Evolutionary conservation across 805 yeast genomes (phyloP), one percentile per base, ranked within the genome.

Genomic region (Candida schatavii): DNA sequence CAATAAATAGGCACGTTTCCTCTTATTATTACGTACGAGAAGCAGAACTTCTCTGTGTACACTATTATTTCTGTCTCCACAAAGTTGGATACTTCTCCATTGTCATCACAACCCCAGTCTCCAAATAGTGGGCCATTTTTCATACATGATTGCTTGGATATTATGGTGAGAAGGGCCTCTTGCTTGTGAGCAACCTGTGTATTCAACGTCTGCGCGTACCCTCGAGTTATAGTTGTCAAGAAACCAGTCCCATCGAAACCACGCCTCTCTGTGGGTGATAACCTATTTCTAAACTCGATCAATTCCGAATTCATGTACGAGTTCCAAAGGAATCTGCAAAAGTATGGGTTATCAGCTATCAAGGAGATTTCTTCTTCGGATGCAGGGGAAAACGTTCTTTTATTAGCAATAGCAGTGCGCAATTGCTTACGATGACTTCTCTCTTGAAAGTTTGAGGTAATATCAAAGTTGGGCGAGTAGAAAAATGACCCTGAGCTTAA

Each of bases 1-100:
- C 81, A 78, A 48, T 72, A 73, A 17, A 74, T 59, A 2, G 83
- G 83, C 7, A 74, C 77, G 51, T 78, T 78, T 1, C 83, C 82
- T 39, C 78, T 54, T 3, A 76, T 51, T 19, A 75, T 61, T 5
- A 73, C 65, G 44, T 74, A 74, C 4, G 78, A 61, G 47, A 70
- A 67, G 48, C 73, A 66, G 43, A 54, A 69, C 35, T 53, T 61
- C 23, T 60, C 64, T 4, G 72, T 62, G 36, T 73, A 72, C 7
- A 77, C 52, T 6, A 77, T 63, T 13, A 77, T 53, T 54, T 78
- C 83, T 3, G 78, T 64, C 49, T 78, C 83, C 18, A 69, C 75
- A 50, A 64, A 77, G 49, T 77, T 76, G 3, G 80, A 66, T 11
- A 68, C 78, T 18, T 68, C 66, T 1, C 82, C 80, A 31, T 74